Base-by-base conservation (phyloP, 192 early-diverging fungal genomes). In the Gonapodya sp. region DNA sequence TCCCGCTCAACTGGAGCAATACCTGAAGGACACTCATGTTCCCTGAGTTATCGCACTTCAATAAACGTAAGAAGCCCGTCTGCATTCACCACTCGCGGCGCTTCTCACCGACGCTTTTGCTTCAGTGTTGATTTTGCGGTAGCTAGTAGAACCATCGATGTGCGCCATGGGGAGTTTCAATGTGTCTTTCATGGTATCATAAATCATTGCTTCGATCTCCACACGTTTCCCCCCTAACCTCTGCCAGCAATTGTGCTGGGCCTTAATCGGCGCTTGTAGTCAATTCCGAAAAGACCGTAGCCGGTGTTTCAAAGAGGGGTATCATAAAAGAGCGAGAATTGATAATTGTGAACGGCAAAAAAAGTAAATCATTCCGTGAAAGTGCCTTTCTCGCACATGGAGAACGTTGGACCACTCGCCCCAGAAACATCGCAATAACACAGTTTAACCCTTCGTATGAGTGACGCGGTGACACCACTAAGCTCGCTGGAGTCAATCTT, bases 1-100 rank as follows among this genome's bases (percentile, higher is more conserved):
- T 64, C 46, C 46, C 8, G 46, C 46, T 8, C 46, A 64, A 64
- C 24, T 64, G 46, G 46, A 64, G 46, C 46, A 64, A 64, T 64
- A 64, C 46, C 46, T 64, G 46, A 64, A 64, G 46, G 46, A 64
- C 46, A 64, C 46, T n/a, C n/a, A n/a, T 64, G 46, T 64, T 64
- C 46, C 46, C 46, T 64, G 46, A 64, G 46, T 64, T 16, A 64
- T 64, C 46, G 46, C 24, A 64, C 46, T 64, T 64, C 46, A 64
- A 64, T 24, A 64, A 64, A 64, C 46, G 46, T 64, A 64, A 64
- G 46, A 64, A 64, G 24, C 46, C 46, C 46, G 46, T 64, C 46
- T 64, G 46, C 46, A 24, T 64, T 24, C 46, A 64, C 46, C 46
- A 64, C 46, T 64, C 46, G 46, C 46, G 46, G 46, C 8, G 24